Base-by-base conservation (phyloP, 163 green algal species). In the Chlorella variabilis region DNA sequence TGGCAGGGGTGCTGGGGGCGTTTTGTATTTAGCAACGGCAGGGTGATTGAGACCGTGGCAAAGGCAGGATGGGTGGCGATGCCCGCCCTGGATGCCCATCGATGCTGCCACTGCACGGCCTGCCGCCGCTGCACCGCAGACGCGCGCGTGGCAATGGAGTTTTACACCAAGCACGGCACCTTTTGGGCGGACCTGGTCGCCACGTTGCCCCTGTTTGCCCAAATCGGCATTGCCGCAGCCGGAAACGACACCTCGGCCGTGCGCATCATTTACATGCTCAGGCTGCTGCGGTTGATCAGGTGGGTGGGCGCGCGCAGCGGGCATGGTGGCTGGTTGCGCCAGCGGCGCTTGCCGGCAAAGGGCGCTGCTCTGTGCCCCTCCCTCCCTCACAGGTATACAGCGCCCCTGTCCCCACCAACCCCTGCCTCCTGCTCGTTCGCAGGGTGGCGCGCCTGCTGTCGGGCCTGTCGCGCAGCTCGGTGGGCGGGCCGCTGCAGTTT, bases 101-200 rank as follows among this genome's bases (percentile, higher is more conserved):
- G 56, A 65, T n/a, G 6, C 56, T 31, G 25, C 56, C 9, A 7
- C 56, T 65, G 56, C n/a, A n/a, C 56, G 56, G 21, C 56, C 9
- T n/a, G 21, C 18, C 56, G 21, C 23, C 27, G 5, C 42, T 42
- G 4, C 39, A 18, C 39, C 15, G 42, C 42, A 75, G 68, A 75
- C n/a, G 20, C 41, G 13, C 27, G n/a, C 13, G 8, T n/a, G 25
- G n/a, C 42, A 29, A 42, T 42, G 0, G 2, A 15, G 3, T 75
- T 75, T 31, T 85, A 85, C 42, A 68, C 77, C 1, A 29, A 20
- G 4, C 17, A 70, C 41, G 71, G 80, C 62, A 81, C 51, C 17
- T 85, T 85, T 36, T 48, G 33, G 49, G 69, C 66, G 0, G 80
- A 85, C 59, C 39, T 81, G 71, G 31, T 85, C 17, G 80, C 80